Evolutionary conservation across 2,329 filamentous ascomycete genomes (phyloP), one percentile per base, ranked within the genome.

Genomic region (Fusarium sp.): DNA sequence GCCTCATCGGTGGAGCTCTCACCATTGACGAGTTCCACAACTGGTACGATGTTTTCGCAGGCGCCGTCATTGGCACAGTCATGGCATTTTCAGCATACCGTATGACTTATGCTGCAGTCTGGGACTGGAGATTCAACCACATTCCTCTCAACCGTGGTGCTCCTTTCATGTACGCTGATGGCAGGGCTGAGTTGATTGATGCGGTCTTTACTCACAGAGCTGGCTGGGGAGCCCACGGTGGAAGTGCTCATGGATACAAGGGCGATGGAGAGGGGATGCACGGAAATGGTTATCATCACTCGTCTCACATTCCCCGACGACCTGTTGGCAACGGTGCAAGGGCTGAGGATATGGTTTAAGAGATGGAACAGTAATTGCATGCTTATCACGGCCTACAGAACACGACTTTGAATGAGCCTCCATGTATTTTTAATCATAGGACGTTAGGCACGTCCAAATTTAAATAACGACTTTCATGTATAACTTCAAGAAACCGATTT

Each of bases 71-170:
- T 60, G 92, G 92, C 1, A 89, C 85, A 1, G 74, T 88, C 46
- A 88, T 91, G 80, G 91, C 92, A 0, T 86, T 93, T 69, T 88
- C 86, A 2, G 81, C 87, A 1, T 94, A 93, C 79, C 85, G 92
- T 27, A 90, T 91, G 84, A 87, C 89, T 2, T 94, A 92, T 73
- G 91, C 91, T 0, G 86, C 88, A 2, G 83, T 94, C 31, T 93
- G 91, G 88, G 91, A 94, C 79, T 93, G 90, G 86, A 84, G 91
- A 12, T 91, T 83, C 73, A 90, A 90, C 66, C 92, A 94, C 77
- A 89, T 94, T 29, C 91, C 92, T 4, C 85, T 93, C 6, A 87
- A 89, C 73, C 87, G 91, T 22, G 84, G 86, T 46, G 82, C 85
- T 22, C 85, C 90, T 0, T 92, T 91, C 76, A 81, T 83, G 24